Evolutionary conservation across 371 early-diverging fungal species (phyloP), one percentile per base, ranked within the genome.

Genomic region (Rhizopus delemar): DNA sequence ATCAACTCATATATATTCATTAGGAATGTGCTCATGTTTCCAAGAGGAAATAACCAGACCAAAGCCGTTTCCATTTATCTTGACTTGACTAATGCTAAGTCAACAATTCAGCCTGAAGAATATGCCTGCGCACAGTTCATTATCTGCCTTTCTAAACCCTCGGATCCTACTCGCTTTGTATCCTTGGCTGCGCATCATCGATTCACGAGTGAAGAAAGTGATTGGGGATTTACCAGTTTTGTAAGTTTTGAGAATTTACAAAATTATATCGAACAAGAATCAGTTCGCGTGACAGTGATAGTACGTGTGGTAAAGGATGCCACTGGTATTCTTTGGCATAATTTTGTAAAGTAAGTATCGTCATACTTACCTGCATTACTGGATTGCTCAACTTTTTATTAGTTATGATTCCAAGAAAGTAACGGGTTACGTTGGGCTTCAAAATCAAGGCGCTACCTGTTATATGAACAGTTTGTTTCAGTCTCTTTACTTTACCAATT

Each of bases 391-490:
- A 39, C 2, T 3, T n/a, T 45, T 16, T 4, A 29, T 49, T 45
- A 89, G 88, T 67, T 94, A 89, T 63, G 91, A 93, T 69, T 93
- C 96, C 48, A 92, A 92, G 70, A 83, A 85, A 53, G 84, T 86
- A 60, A 95, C 97, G 9, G 97, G 98, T 15, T 92, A 78, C 70
- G 92, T 97, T 49, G 99, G 99, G 0, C 74, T 99, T 62, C 87
- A 87, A 53, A 99, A 99, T 74, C 96, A 98, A 71, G 99, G 99
- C 11, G 99, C 99, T 11, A 99, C 99, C 0, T 98, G 99, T 79
- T 99, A 99, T 73, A 93, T 98, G 92, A 99, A 99, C 80, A 95
- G 98, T 38, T 82, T 99, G 13, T 87, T 99, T 41, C 99, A 99
- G 71, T 93, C 96, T 8, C 82, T 99, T 28, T 98, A 90, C 72